phyloP scores from a whole-genome alignment of 2,329 filamentous ascomycete genomes.

The Phyllosticta citriasiana region DNA sequence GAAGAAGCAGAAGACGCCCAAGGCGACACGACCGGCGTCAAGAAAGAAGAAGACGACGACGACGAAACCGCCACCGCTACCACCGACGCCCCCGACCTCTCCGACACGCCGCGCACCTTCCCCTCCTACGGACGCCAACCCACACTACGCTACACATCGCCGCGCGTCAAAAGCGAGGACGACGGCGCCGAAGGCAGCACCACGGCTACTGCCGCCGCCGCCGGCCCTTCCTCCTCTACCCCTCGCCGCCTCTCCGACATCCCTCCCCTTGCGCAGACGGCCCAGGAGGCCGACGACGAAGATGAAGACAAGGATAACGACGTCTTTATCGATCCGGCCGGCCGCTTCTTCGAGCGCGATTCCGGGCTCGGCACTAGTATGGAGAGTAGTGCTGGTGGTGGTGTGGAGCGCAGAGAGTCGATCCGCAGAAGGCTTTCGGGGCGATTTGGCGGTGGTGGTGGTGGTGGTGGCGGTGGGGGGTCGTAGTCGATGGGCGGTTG shows the following conservation, averaged over 20 bases:
- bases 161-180: slow-evolving; percentile 23
- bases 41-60: slow-evolving; percentile 15
- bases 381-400: slow-evolving; percentile 25
- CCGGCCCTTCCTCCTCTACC: not conserved
- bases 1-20: slow-evolving; percentile 9
- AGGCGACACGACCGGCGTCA: slow-evolving; percentile 9
- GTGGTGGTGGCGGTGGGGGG: too few relatives aligned
- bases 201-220: not conserved
- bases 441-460: not conserved
- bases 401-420: slow-evolving; percentile 15
- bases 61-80: slow-evolving; percentile 12
- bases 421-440: slow-evolving; percentile 14
- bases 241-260: not conserved
- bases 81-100: slow-evolving; percentile 23
- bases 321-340: slow-evolving; percentile 29
- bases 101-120: slow-evolving; percentile 39
- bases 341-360: slow-evolving; percentile 21
- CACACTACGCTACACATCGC: slow-evolving; percentile 29
- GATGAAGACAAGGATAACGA: slow-evolving; percentile 33
- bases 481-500: too few relatives aligned
- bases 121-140: slow-evolving; percentile 37
- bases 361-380: slow-evolving; percentile 41
- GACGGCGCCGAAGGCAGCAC: slow-evolving; percentile 12
- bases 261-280: not conserved
- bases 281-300: slow-evolving; percentile 22